Evolutionary conservation across 192 early-diverging fungal species (phyloP).

Genomic region (Backusella tuberculispora): DNA sequence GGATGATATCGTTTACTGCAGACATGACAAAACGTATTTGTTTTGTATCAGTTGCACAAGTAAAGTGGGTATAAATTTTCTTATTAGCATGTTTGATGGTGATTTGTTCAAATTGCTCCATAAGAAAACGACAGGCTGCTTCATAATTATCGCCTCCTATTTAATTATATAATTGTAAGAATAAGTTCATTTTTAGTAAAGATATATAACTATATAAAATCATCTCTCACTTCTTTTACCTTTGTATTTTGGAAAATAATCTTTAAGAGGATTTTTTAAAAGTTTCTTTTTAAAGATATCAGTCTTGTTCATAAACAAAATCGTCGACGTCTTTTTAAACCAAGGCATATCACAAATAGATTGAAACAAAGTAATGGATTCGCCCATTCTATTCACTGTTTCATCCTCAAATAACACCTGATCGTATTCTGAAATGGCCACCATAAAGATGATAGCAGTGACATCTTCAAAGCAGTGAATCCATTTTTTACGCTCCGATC

Average conservation of each 20-base stretch:
- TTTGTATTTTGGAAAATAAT: conserved; percentile 90
- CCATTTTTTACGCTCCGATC: conserved; percentile 99
- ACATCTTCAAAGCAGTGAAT: conserved; percentile 99
- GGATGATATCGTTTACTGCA: conserved; percentile 89
- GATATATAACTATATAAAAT: neutral
- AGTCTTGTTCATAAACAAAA: conserved; percentile 98
- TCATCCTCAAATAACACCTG: conserved; percentile 96
- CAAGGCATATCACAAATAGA: conserved; percentile 96
- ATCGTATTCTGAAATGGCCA: conserved; percentile 95
- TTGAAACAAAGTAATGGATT: conserved; percentile 94
- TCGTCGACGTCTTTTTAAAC: conserved; percentile 96
- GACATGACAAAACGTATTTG: conserved; percentile 91
- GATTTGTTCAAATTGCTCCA: conserved; percentile 75
- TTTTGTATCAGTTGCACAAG: conserved; percentile 84
- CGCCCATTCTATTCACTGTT: conserved; percentile 95
- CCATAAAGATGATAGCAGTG: conserved; percentile 93
- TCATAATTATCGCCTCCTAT: conserved; percentile 70
- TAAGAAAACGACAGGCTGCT: conserved; percentile 72
- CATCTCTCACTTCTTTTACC: conserved; percentile 39
- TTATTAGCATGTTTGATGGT: conserved; percentile 74
- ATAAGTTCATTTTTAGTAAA: neutral
- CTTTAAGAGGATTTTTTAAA: conserved; percentile 75
- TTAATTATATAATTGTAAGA: neutral
- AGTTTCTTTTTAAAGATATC: conserved; percentile 96
- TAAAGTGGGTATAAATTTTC: conserved; percentile 87